Conservation (phyloP, 345 rosid species). For the Heritiera fomes region DNA sequence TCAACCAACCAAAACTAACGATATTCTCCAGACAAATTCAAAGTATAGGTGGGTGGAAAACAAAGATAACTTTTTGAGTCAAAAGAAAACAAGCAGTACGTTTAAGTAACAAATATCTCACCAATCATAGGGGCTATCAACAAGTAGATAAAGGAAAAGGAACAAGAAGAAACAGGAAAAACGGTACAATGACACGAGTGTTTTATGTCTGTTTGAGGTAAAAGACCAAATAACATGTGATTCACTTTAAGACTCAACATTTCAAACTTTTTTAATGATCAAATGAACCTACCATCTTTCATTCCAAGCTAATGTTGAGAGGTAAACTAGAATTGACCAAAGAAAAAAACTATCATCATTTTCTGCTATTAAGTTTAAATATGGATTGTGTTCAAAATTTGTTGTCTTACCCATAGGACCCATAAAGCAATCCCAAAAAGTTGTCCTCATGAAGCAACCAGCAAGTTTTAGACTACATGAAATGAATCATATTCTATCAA, state of each 20-base stretch:
- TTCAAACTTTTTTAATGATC: background rate
- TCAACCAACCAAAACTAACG: background rate
- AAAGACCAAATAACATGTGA: background rate
- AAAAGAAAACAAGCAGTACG: slow-evolving; percentile 5
- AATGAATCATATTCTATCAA: slow-evolving; percentile 1
- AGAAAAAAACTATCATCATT: background rate
- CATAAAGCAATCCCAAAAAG: background rate
- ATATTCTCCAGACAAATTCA: background rate
- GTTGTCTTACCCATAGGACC: background rate
- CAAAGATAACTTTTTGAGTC: background rate
- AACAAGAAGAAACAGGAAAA: background rate
- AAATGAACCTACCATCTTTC: slow-evolving; percentile 7
- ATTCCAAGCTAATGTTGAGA: background rate
- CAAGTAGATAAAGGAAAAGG: background rate
- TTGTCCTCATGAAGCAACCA: background rate
- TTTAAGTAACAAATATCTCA: background rate
- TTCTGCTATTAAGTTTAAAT: background rate
- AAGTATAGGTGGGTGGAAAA: slow-evolving; percentile 12
- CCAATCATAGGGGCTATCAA: slow-evolving; percentile 4
- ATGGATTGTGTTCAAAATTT: background rate
- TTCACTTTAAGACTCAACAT: background rate
- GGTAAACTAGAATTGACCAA: background rate
- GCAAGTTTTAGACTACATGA: background rate
- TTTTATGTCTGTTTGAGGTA: background rate
- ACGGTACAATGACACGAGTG: too few relatives aligned